These are phyloP conservation scores for Tylopilus sp. DNA, from an alignment of 768 basidiomycete genomes.

Conservation along the genomic window DNA sequence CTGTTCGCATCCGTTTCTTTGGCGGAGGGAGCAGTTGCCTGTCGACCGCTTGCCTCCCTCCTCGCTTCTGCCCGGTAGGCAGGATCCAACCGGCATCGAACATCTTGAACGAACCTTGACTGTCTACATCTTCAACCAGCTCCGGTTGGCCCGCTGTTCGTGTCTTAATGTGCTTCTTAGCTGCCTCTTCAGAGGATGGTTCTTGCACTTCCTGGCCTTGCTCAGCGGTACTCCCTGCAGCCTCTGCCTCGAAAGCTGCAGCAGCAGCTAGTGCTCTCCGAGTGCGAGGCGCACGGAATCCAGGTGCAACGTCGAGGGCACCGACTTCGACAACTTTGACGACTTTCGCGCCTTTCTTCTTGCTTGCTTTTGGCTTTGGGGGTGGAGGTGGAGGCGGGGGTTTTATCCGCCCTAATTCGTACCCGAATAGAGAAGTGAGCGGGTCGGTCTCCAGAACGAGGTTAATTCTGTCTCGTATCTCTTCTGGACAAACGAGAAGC, in stretches of 20 bases:
- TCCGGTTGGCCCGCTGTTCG: constrained; percentile 32
- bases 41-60: constrained; percentile 50
- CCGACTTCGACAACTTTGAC: constrained; percentile 18
- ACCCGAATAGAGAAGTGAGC: constrained; percentile 63
- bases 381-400: constrained; percentile 58
- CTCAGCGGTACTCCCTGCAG: constrained; percentile 17
- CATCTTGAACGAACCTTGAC: constrained; percentile 67
- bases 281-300: constrained; percentile 49
- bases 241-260: constrained; percentile 44
- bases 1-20: constrained; percentile 51
- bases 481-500: constrained; percentile 50
- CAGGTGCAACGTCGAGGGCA: constrained; percentile 40
- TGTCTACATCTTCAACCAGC: constrained; percentile 68
- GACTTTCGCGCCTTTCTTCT: constrained; percentile 36
- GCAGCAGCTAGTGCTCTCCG: constrained; percentile 41
- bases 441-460: constrained; percentile 57
- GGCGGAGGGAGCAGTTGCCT: constrained; percentile 47
- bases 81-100: constrained; percentile 91
- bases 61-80: constrained; percentile 67
- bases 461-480: constrained; percentile 51
- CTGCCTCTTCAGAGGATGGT: constrained; percentile 8
- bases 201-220: constrained; percentile 4
- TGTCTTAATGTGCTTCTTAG: constrained; percentile 28
- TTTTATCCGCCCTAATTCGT: constrained; percentile 60
- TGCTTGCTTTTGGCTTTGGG: constrained; percentile 39